Base-by-base conservation (phyloP, 768 basidiomycete genomes). In the Auricularia auricula-judae region DNA sequence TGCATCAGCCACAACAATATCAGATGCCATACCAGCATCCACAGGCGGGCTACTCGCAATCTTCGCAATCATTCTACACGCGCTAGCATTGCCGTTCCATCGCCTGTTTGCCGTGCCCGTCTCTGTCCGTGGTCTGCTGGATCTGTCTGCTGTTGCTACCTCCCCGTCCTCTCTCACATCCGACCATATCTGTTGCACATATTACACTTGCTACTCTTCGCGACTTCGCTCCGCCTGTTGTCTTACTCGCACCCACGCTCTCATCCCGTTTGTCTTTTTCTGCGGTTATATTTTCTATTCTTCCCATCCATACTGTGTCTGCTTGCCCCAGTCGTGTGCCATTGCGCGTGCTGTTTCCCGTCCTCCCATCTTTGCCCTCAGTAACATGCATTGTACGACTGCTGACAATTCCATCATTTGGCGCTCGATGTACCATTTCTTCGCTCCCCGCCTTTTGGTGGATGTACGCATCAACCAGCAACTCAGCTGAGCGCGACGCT, bases 331-430 rank as follows among this genome's bases (percentile, higher is more conserved):
- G 33, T 36, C 63, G n/a, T 64, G 54, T 60, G 23, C 34, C 11
- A 58, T 60, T 23, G 16, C 53, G 63, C 56, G 63, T 60, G 63
- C 47, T 34, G 35, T 56, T 56, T n/a, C 36, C 33, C 35, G 54
- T 35, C 47, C 35, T 34, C 12, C 21, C 29, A n/a, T 64, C 36
- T 59, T 18, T 21, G 23, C 11, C 56, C 56, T 35, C 23, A 35
- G 23, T 59, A n/a, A 59, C 56, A 59, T 23, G 56, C 56, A 59
- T 59, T 59, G 56, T 59, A 59, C 56, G 56, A 59, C 29, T 59
- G 47, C 47, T 51, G 47, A 51, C 47, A 51, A 51, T 51, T 21
- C 5, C 47, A 51, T 51, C 47, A 21, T 18, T 18, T 51, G 39
- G 47, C 47, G 47, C 47, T 21, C 21, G 47, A 51, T 51, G 18